A percentile compares a stretch with the other conserved stretches of the same genome.
Conservation (phyloP, 2,329 filamentous ascomycete species). For the Shiraia sp. region DNA sequence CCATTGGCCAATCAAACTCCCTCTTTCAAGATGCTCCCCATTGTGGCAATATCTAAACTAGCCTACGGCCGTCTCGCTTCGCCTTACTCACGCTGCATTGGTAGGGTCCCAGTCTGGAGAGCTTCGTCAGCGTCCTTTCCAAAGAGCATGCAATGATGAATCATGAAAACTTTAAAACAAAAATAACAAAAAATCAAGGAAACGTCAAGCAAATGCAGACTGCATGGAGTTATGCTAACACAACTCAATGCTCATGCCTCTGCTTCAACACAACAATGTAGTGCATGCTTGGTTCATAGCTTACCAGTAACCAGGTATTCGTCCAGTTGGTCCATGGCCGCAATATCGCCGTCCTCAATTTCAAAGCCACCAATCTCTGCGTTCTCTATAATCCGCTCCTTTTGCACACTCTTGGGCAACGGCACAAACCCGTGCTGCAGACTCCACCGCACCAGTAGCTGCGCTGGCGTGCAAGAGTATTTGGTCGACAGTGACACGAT, state of each 20-base stretch:
- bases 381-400: conserved; percentile 68
- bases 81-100: conserved; percentile 37
- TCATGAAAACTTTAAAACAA: too few relatives aligned
- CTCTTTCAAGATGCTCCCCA: too few relatives aligned
- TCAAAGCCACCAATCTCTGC: conserved; percentile 63
- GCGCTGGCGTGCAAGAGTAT: conserved; percentile 71
- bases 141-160: too few relatives aligned
- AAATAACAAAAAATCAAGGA: too few relatives aligned
- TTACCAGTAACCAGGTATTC: conserved; percentile 69
- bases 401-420: conserved; percentile 71
- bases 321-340: conserved; percentile 65
- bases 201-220: too few relatives aligned
- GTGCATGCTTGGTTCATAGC: too few relatives aligned
- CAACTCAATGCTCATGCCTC: too few relatives aligned
- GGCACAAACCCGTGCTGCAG: conserved; percentile 74
- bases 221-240: too few relatives aligned
- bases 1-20: too few relatives aligned
- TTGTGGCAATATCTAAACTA: conserved; percentile 11
- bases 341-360: conserved; percentile 67
- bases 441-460: conserved; percentile 78
- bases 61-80: conserved; percentile 24
- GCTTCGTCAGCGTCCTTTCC: too few relatives aligned
- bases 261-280: too few relatives aligned
- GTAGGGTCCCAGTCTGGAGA: conserved; percentile 53
- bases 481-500: conserved; percentile 66